Evolutionary conservation across 345 rosid genomes (phyloP), one percentile per base, ranked within the genome.

Genomic region (Salix brachista): DNA sequence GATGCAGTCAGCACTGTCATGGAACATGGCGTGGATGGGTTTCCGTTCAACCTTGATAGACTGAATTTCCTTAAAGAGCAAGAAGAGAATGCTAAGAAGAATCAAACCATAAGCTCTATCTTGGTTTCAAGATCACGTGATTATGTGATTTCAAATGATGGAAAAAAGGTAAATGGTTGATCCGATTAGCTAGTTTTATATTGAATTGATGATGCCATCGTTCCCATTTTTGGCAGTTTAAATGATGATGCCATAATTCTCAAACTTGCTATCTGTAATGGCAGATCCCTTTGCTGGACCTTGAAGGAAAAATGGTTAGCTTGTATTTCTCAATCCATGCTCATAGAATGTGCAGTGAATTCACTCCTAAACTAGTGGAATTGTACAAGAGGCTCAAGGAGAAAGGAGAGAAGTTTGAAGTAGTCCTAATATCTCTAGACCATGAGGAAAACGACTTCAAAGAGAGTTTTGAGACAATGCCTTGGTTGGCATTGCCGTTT

Each of bases 401-500:
- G 77, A 83, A 78, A 17, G 86, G 85, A 14, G 89, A 88, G 80
- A 82, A 71, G 52, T 92, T 91, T 78, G 94, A 91, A 82, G 73
- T 92, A 56, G 97, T 92, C 52, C 37, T 85, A 74, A 80, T 92
- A 75, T 86, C 92, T 28, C 82, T 90, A 26, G 95, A 89, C 54
- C 77, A 78, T 37, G 86, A 84, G n/a, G 92, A 91, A 64, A 87
- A 87, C 37, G 66, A 89, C 65, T 91, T 84, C 83, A 86, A 82
- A 70, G 73, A 85, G 75, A 80, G 83, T 75, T 80, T 91, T 48
- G 86, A 79, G 74, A 75, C 79, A 78, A 82, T 83, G 81, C 95
- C 95, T 39, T 90, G 96, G 96, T 76, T 90, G 69, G 90, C 92
- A n/a, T 75, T 86, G 77, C 97, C 97, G 12, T 88, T 85, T 68